Evolutionary conservation across 2,329 filamentous ascomycete species (phyloP).

Genomic region (Juglanconis oblonga): DNA sequence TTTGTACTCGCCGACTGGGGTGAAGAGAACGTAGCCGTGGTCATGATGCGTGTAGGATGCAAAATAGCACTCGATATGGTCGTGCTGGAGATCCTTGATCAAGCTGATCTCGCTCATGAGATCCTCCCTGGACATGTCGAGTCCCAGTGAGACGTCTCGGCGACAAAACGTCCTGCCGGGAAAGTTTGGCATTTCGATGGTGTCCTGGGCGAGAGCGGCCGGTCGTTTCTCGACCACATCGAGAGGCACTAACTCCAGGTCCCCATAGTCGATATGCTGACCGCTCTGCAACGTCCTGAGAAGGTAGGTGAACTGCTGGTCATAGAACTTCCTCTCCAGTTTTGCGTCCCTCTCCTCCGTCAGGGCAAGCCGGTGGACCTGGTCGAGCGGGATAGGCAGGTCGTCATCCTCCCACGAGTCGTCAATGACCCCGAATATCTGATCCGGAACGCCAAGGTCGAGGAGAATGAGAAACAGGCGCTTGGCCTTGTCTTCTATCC

Average conservation of each 20-base stretch:
- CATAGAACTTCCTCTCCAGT: conserved; percentile 67
- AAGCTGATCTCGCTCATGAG: conserved; percentile 61
- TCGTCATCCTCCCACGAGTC: conserved; percentile 76
- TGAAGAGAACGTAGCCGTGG: conserved; percentile 63
- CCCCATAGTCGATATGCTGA: conserved; percentile 60
- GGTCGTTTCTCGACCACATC: conserved; percentile 61
- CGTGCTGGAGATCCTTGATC: conserved; percentile 58
- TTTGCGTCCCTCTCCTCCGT: conserved; percentile 58
- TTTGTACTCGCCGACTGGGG: conserved; percentile 63
- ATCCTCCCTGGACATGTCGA: conserved; percentile 43
- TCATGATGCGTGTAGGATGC: conserved; percentile 66
- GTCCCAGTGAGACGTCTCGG: conserved; percentile 53
- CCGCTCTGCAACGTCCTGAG: conserved; percentile 60
- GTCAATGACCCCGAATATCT: conserved; percentile 73
- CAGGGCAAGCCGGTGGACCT: conserved; percentile 61
- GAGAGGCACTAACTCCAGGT: conserved; percentile 67
- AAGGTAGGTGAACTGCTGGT: conserved; percentile 69
- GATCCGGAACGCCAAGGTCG: conserved; percentile 67
- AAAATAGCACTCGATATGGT: conserved; percentile 69
- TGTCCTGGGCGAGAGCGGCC: conserved; percentile 44
- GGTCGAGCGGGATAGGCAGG: conserved; percentile 64
- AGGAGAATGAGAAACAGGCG: conserved; percentile 69
- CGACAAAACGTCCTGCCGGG: conserved; percentile 57
- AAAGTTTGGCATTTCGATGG: conserved; percentile 61
- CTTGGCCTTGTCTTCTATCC: conserved; percentile 68